Percentiles rank a stretch among this genome's conserved stretches.
phyloP scores from a whole-genome alignment of 2,329 filamentous ascomycete species.

The Chalaropsis thielavioides region DNA sequence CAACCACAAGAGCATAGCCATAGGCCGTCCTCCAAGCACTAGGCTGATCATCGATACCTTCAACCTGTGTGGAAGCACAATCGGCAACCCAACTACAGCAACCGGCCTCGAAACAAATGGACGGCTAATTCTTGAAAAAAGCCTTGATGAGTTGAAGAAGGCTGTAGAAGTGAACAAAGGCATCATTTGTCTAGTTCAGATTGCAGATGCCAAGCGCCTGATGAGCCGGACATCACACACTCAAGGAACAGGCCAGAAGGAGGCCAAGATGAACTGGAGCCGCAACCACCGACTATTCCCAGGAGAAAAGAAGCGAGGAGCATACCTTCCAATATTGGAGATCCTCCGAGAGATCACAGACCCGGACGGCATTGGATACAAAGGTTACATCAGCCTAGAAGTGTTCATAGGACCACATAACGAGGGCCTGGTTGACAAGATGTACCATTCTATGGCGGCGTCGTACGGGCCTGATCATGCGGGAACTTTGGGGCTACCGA shows the following conservation, averaged over 20 bases:
- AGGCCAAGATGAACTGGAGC: conserved; percentile 19
- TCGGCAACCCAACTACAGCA: not conserved
- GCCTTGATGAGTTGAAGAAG: not conserved
- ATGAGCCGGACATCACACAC: conserved; percentile 5
- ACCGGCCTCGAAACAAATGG: not conserved
- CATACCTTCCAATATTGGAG: conserved; percentile 23
- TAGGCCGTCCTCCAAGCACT: conserved; percentile 15
- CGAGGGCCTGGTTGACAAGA: not conserved
- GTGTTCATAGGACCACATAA: conserved; percentile 17
- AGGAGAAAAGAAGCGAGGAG: conserved; percentile 15
- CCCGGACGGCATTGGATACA: conserved; percentile 14
- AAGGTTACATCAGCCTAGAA: conserved; percentile 20
- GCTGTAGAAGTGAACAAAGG: conserved; percentile 3
- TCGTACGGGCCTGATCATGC: not conserved
- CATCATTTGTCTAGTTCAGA: conserved; percentile 19
- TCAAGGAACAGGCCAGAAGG: conserved; percentile 10
- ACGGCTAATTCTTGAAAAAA: not conserved
- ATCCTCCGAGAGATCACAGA: conserved; percentile 23
- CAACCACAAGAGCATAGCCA: not conserved
- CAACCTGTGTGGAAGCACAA: conserved; percentile 20
- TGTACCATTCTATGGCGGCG: conserved; percentile 1
- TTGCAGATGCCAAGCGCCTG: conserved; percentile 19
- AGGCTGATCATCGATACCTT: conserved; percentile 23
- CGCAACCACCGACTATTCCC: conserved; percentile 19
- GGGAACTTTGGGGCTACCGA: conserved; percentile 10